These are phyloP conservation scores for Lactarius hatsudake DNA, from an alignment of 768 basidiomycete species.

Conservation along the genomic window DNA sequence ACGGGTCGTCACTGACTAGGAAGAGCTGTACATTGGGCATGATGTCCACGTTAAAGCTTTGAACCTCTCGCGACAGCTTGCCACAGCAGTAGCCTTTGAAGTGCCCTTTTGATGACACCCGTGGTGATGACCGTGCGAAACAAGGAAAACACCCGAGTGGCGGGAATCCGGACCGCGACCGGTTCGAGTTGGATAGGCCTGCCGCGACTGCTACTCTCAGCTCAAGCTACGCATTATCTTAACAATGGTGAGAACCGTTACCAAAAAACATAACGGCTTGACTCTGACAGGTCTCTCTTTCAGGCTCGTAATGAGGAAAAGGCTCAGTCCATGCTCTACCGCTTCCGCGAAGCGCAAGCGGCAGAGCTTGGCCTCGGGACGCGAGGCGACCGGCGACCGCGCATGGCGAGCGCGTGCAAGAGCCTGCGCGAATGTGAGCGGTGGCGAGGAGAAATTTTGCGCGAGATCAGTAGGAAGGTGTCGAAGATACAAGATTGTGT, in stretches of 20 bases:
- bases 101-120: too few relatives aligned
- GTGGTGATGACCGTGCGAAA: too few relatives aligned
- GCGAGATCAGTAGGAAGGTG: constrained; percentile 94
- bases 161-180: not conserved
- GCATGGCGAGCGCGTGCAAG: constrained; percentile 90
- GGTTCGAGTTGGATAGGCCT: not conserved
- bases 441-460: constrained; percentile 92
- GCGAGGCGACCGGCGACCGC: constrained; percentile 78
- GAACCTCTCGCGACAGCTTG: too few relatives aligned
- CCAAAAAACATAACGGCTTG: not conserved
- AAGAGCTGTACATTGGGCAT: too few relatives aligned
- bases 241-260: constrained; percentile 7
- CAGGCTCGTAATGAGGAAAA: constrained; percentile 99
- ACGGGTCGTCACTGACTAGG: too few relatives aligned
- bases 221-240: not conserved
- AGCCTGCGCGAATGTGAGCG: constrained; percentile 90
- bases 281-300: not conserved
- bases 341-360: constrained; percentile 95
- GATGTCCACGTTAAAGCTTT: too few relatives aligned
- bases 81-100: too few relatives aligned
- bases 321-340: constrained; percentile 91
- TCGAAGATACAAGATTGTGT: constrained; percentile 95
- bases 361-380: constrained; percentile 91
- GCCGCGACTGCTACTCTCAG: not conserved
- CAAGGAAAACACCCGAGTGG: not conserved